Evolutionary conservation across 805 yeast species (phyloP).

Genomic region (Peterozyma toletana): DNA sequence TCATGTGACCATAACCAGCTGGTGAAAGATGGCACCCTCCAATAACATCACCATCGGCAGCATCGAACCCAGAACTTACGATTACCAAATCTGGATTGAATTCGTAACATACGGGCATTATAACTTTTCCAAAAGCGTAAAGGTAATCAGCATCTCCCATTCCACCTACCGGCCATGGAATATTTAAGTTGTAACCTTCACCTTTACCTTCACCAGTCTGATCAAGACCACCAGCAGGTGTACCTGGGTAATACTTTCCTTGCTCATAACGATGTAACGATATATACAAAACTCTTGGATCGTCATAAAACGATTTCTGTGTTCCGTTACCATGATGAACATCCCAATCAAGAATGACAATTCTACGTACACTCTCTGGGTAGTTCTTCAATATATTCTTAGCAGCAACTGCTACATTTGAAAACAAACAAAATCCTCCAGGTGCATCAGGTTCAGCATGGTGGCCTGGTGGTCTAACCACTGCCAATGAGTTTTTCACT

Average conservation of each 20-base stretch:
- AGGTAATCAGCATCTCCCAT: constrained; percentile 94
- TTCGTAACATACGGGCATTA: constrained; percentile 85
- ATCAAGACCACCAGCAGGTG: constrained; percentile 73
- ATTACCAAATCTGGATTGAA: constrained; percentile 90
- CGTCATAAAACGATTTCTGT: constrained; percentile 83
- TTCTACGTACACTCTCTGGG: constrained; percentile 81
- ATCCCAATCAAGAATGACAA: constrained; percentile 93
- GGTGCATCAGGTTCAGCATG: constrained; percentile 98
- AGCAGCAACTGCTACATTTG: constrained; percentile 97
- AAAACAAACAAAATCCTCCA: constrained; percentile 94
- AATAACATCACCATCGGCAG: constrained; percentile 96
- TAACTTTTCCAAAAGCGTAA: constrained; percentile 78
- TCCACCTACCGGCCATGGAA: constrained; percentile 91
- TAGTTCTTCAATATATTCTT: constrained; percentile 71
- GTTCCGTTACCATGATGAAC: constrained; percentile 99
- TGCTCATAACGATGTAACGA: constrained; percentile 90
- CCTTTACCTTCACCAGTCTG: constrained; percentile 84
- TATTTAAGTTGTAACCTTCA: constrained; percentile 79
- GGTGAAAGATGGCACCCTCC: constrained; percentile 97
- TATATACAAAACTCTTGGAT: constrained; percentile 84
- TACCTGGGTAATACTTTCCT: constrained; percentile 92
- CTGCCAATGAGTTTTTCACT: constrained; percentile 88
- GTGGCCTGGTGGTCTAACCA: constrained; percentile 98
- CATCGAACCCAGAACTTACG: constrained; percentile 94
- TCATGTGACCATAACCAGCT: constrained; percentile 94